These are phyloP conservation scores for Allium cepa DNA, from an alignment of 106 monocot genomes.

Conservation along the genomic window DNA sequence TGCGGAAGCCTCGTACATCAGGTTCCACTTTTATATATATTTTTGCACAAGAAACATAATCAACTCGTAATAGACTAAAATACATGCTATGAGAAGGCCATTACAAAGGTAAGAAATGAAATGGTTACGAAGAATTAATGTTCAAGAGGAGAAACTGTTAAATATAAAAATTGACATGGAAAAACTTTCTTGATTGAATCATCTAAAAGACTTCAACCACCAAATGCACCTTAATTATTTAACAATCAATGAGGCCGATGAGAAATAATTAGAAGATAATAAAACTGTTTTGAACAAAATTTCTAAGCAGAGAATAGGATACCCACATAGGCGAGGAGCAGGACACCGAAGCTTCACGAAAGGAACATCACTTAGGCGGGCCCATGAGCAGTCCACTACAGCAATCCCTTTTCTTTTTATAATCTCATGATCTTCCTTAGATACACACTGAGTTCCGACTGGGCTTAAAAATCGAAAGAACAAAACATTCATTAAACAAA, in stretches of 20 bases:
- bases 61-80: too few species aligned
- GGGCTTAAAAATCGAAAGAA: slow-evolving; percentile 42
- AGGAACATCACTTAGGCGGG: slow-evolving; percentile 88
- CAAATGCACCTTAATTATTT: not conserved
- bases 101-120: too few species aligned
- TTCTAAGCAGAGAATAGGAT: not conserved
- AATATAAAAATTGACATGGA: too few species aligned
- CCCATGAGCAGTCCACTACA: slow-evolving; percentile 99
- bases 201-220: not conserved
- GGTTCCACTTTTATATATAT: too few species aligned
- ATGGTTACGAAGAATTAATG: too few species aligned
- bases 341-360: slow-evolving; percentile 85
- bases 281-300: not conserved
- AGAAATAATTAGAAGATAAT: not conserved
- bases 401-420: slow-evolving; percentile 83
- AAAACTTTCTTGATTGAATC: too few species aligned
- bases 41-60: too few species aligned
- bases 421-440: slow-evolving; percentile 68
- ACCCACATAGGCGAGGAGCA: slow-evolving; percentile 78
- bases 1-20: too few species aligned
- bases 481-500: not conserved
- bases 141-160: too few species aligned
- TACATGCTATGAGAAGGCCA: too few species aligned
- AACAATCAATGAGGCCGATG: not conserved
- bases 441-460: slow-evolving; percentile 80